A percentile compares a stretch with the other conserved stretches of the same genome.
These are phyloP conservation scores for Buxus sempervirens DNA, from an alignment of 164 flowering plant species.

Conservation along the genomic window DNA sequence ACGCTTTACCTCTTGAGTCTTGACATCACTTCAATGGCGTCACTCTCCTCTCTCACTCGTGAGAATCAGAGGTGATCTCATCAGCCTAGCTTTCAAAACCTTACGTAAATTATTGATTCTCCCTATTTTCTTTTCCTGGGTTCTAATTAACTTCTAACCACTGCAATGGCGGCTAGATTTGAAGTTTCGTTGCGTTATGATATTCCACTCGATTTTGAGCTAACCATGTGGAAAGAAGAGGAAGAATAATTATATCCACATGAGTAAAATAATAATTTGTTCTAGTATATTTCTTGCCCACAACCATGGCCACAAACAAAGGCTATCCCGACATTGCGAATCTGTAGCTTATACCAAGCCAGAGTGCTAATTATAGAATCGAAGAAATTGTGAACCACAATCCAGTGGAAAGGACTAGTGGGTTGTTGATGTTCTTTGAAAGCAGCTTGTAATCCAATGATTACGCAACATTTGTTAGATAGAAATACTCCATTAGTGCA, in stretches of 20 bases:
- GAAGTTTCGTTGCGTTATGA: background rate
- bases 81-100: too few species aligned
- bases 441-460: background rate
- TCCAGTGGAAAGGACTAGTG: background rate
- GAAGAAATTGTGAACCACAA: background rate
- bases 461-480: background rate
- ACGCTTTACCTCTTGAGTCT: background rate
- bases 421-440: background rate
- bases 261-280: background rate
- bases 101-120: too few species aligned
- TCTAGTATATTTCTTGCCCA: background rate
- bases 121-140: too few species aligned
- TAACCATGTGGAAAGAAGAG: background rate
- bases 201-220: background rate
- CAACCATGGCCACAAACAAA: background rate
- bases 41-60: background rate
- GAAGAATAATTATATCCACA: background rate
- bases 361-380: background rate
- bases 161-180: too few species aligned
- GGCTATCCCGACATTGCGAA: background rate
- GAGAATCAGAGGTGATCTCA: background rate
- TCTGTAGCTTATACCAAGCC: background rate
- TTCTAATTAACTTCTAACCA: too few species aligned
- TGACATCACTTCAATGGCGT: background rate
- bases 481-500: background rate